Evolutionary conservation across 306 rosid genomes (phyloP).

Genomic region (Lagenaria siceraria): DNA sequence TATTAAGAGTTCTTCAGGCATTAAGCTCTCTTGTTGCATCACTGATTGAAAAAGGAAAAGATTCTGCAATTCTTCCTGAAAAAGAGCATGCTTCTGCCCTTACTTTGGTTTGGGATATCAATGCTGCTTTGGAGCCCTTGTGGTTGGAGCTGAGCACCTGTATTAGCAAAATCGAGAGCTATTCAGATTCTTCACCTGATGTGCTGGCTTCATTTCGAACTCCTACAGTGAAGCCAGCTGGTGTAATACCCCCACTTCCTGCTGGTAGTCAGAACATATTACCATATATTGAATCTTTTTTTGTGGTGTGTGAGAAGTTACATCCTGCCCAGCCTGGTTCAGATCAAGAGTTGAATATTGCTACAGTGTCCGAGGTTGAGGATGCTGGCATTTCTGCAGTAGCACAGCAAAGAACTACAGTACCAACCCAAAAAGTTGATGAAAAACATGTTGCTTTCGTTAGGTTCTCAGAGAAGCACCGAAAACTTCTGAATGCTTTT

Average conservation of each 20-base stretch:
- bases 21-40: conserved; percentile 72
- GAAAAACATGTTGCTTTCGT: conserved; percentile 69
- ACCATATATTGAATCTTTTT: conserved; percentile 92
- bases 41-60: conserved; percentile 47
- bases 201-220: conserved; percentile 32
- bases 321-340: conserved; percentile 73
- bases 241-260: conserved; percentile 66
- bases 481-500: conserved; percentile 85
- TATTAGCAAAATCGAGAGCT: conserved; percentile 82
- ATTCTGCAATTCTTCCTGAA: conserved; percentile 23
- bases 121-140: conserved; percentile 79
- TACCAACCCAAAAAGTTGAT: conserved; percentile 43
- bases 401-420: conserved; percentile 42
- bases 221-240: conserved; percentile 54
- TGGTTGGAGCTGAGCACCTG: conserved; percentile 89
- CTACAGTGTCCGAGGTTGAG: conserved; percentile 58
- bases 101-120: conserved; percentile 62
- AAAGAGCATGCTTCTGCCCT: conserved; percentile 36
- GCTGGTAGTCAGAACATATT: conserved; percentile 85
- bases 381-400: conserved; percentile 48
- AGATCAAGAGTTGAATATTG: conserved; percentile 39
- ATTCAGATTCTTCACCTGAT: conserved; percentile 62
- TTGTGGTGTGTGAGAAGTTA: conserved; percentile 87
- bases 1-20: conserved; percentile 91
- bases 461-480: conserved; percentile 90